Base-by-base conservation (phyloP, 257 asterid species). In the Scutellaria barbata region DNA sequence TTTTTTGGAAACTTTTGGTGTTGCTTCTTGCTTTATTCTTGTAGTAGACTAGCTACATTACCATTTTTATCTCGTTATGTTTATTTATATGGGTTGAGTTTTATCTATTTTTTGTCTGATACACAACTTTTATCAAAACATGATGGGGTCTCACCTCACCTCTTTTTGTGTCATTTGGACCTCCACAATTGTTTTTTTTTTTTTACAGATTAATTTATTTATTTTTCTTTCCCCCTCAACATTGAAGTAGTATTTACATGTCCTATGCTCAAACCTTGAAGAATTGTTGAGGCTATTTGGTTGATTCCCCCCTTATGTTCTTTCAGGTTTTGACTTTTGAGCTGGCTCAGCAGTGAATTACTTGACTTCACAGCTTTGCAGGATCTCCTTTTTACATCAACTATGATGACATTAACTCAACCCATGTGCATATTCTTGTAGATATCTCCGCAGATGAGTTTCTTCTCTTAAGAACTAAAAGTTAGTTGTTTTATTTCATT, bases 401-500 rank as follows among this genome's bases (percentile, higher is more conserved):
- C 74, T 74, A 72, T 66, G 73, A 70, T 20, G 77, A 48, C 75
- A 58, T 67, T 50, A 64, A 69, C 74, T 76, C 76, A 74, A 48
- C 64, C 68, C 66, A 41, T 68, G 84, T 80, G 83, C 85, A 71
- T 80, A 56, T 81, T 76, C 81, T 79, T 85, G 90, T 87, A 87
- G 91, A 89, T 83, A 81, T 81, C 79, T 76, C 78, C 78, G 96
- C 97, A 91, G 97, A 85, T 91, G 97, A 91, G 97, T 91, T 81
- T 86, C 91, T 87, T 78, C 96, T 80, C 95, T 86, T 84, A 87
- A 79, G 90, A 86, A 84, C 85, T 89, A 84, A 79, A 79, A 79
- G 62, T 67, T 78, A 61, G 85, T 78, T 83, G 80, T 77, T 71
- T 78, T 71, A 16, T 66, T 41, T 51, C 59, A 51, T 48, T 79